phyloP scores from a whole-genome alignment of 73 alveolate genomes.

The Symbiodinium pilosum region DNA sequence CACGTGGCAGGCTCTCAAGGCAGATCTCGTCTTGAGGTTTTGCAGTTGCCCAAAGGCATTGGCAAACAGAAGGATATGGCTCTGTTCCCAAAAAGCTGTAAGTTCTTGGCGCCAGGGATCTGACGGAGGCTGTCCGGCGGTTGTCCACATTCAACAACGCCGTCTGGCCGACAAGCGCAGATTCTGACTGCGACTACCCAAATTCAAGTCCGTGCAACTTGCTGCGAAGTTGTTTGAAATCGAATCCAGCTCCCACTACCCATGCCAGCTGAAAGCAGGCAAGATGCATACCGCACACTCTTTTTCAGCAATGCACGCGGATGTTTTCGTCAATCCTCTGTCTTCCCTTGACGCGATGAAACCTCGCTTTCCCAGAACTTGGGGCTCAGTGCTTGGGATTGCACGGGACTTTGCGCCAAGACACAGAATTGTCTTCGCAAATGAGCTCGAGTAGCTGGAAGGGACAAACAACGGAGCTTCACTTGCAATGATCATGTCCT shows the following conservation, averaged over 20 bases:
- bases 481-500: constrained; percentile 86
- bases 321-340: constrained; percentile 16
- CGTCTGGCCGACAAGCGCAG: not conserved
- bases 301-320: constrained; percentile 56
- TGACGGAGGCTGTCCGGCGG: constrained; percentile 65
- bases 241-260: too few relatives aligned
- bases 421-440: constrained; percentile 39
- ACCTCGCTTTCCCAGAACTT: not conserved
- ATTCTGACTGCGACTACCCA: too few relatives aligned
- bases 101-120: constrained; percentile 46
- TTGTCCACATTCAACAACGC: constrained; percentile 70
- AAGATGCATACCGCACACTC: not conserved
- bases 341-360: constrained; percentile 76
- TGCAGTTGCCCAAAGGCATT: not conserved
- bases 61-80: too few relatives aligned
- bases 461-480: constrained; percentile 76
- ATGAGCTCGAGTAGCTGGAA: constrained; percentile 76
- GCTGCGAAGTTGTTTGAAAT: too few relatives aligned
- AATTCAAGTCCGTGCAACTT: too few relatives aligned
- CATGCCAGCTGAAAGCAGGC: not conserved
- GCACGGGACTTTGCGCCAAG: not conserved
- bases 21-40: not conserved
- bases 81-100: not conserved
- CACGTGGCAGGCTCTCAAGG: not conserved
- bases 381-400: not conserved